phyloP scores from a whole-genome alignment of 2,329 filamentous ascomycete genomes.

The Tolypocladium endophyticum region DNA sequence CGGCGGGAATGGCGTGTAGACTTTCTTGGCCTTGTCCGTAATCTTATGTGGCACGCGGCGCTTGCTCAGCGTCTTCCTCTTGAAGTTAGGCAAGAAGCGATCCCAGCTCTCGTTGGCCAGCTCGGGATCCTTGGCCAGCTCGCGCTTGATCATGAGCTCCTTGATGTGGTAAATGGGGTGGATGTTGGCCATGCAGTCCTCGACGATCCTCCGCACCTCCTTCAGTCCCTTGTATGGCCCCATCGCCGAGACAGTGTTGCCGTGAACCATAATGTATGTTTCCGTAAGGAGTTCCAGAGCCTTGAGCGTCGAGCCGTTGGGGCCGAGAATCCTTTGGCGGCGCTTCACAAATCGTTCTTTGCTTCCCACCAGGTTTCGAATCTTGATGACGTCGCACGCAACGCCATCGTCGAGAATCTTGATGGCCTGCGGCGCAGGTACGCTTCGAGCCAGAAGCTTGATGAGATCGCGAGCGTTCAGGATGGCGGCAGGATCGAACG shows the following conservation, averaged over 20 bases:
- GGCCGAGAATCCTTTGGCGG: constrained; percentile 83
- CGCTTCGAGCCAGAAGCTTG: constrained; percentile 81
- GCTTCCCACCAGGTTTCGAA: constrained; percentile 78
- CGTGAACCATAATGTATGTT: constrained; percentile 91
- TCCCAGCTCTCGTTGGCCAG: constrained; percentile 89
- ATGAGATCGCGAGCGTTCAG: constrained; percentile 91
- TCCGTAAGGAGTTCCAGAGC: constrained; percentile 84
- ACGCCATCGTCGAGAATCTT: constrained; percentile 90
- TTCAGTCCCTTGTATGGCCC: constrained; percentile 88
- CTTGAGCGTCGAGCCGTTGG: constrained; percentile 85
- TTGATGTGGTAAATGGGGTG: constrained; percentile 79
- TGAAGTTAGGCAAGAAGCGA: constrained; percentile 93
- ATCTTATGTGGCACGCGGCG: constrained; percentile 73
- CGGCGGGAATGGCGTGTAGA: constrained; percentile 94
- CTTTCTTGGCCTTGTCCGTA: constrained; percentile 87
- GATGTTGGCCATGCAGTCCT: constrained; percentile 95
- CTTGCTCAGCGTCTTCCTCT: constrained; percentile 82
- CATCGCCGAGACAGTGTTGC: constrained; percentile 90
- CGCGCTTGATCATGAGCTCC: constrained; percentile 85
- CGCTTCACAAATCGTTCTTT: constrained; percentile 95
- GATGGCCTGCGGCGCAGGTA: constrained; percentile 84
- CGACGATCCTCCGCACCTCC: constrained; percentile 77
- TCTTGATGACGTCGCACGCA: constrained; percentile 94
- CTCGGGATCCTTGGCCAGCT: constrained; percentile 80
- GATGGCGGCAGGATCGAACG: constrained; percentile 84